phyloP scores from a whole-genome alignment of 129 eudicot genomes.

The Rutidosis leptorrhynchoides region DNA sequence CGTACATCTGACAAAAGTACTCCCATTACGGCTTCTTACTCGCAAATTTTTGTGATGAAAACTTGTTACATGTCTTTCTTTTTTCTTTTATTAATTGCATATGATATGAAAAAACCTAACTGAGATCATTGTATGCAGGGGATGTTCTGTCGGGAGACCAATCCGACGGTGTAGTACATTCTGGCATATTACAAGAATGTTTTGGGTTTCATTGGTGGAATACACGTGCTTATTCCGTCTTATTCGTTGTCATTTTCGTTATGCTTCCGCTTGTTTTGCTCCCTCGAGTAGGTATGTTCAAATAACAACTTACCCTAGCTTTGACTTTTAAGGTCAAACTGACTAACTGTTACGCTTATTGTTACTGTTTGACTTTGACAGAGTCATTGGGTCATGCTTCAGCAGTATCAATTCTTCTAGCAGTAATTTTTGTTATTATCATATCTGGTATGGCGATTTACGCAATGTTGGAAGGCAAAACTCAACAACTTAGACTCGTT shows the following conservation, averaged over 20 bases:
- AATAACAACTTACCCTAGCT: not conserved
- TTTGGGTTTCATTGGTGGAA: conserved; percentile 96
- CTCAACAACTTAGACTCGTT: conserved; percentile 46
- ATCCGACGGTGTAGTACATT: conserved; percentile 66
- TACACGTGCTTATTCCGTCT: conserved; percentile 63
- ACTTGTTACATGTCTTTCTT: not conserved
- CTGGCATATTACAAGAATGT: conserved; percentile 85
- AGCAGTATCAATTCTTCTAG: conserved; percentile 69
- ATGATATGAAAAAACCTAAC: not conserved
- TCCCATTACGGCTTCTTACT: too few relatives aligned
- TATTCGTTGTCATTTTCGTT: conserved; percentile 56
- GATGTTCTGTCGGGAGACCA: conserved; percentile 83
- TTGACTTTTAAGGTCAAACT: conserved; percentile 11
- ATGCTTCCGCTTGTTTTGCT: conserved; percentile 73
- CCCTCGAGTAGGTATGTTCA: conserved; percentile 70
- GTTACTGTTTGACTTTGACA: conserved; percentile 28
- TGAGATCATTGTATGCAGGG: conserved; percentile 38
- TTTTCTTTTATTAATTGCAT: too few relatives aligned
- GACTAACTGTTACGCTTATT: not conserved
- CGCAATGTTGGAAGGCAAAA: conserved; percentile 60
- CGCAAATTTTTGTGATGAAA: not conserved
- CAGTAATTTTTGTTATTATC: conserved; percentile 66
- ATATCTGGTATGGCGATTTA: conserved; percentile 63
- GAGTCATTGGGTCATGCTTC: conserved; percentile 87
- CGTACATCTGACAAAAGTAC: too few relatives aligned